Base-by-base conservation (phyloP, 345 rosid species). In the Syzygium oleosum region DNA sequence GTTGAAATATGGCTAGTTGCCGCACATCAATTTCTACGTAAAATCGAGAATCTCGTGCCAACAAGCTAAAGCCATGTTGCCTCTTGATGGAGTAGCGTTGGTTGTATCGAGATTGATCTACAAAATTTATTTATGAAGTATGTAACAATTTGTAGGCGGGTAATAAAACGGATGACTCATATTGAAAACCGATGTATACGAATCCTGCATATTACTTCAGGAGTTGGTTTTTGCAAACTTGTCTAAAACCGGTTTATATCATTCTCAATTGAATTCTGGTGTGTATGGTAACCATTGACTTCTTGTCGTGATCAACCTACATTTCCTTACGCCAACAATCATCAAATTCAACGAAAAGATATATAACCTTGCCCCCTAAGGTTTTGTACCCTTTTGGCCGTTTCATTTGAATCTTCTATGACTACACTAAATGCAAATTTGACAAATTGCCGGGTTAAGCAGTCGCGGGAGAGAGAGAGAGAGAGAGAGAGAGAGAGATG, bases 401-500 rank as follows among this genome's bases (percentile, higher is more conserved):
- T 65, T 31, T 19, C 23, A 16, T 65, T 16, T 31, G 78, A 65
- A 65, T 31, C 38, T 31, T 16, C 12, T 17, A 9, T 0, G 78
- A 16, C 43, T 31, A 65, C 34, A 38, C 12, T 31, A 31, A 65
- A 65, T 31, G 23, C 38, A 16, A 65, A 31, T 65, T 65, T 34
- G 41, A 31, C 23, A 31, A 65, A 65, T 16, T 31, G 41, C 78
- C 2, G 41, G 78, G 78, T 19, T 65, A 31, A 23, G 43, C 78
- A 15, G 29, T 23, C 6, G 31, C 7, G 46, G 46, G 46, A 86
- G 29, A 85, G 84, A 78, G 31, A 77, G 85, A 86, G 49, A 58
- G 85, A 54, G 52, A 55, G 88, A 86, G 87, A 85, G 41, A 8
- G 86, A 84, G 41, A 90, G 84, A 85, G 87, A 80, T 11, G n/a